Evolutionary conservation across 352 stramenopile genomes (phyloP).

Genomic region (Achlya hypogyna): DNA sequence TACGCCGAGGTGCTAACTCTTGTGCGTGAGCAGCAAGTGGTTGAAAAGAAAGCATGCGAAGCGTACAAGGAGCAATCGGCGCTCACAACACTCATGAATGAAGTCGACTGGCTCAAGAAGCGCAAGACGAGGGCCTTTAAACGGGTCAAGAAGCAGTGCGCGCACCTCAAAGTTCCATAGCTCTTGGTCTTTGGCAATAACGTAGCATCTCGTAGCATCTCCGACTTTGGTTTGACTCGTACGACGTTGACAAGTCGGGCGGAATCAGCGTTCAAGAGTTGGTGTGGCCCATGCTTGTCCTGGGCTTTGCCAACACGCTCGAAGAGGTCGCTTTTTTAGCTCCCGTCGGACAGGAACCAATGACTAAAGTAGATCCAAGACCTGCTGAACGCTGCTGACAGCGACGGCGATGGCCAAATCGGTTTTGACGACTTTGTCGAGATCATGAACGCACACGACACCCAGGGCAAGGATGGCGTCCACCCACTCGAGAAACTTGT

Average conservation of each 20-base stretch:
- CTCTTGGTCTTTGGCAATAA: not conserved
- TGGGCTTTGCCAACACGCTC: constrained; percentile 1
- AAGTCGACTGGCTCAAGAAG: constrained; percentile 1
- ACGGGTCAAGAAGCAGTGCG: not conserved
- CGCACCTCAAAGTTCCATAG: not conserved
- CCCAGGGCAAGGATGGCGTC: not conserved
- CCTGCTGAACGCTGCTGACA: constrained; percentile 53
- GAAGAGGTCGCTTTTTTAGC: not conserved
- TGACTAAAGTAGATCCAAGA: constrained; percentile 27
- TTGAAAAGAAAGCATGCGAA: not conserved
- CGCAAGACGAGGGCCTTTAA: not conserved
- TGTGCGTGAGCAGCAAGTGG: not conserved
- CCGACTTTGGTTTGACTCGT: constrained; percentile 8
- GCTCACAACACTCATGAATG: not conserved
- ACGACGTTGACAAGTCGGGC: constrained; percentile 5
- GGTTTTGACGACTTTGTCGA: constrained; percentile 63
- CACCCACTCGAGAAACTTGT: constrained; percentile 8
- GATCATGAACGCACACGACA: constrained; percentile 38
- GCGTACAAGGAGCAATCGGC: not conserved
- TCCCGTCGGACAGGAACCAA: too few relatives aligned
- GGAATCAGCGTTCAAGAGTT: not conserved
- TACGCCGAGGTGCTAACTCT: too few relatives aligned
- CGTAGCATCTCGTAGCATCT: not conserved
- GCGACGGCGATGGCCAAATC: constrained; percentile 57
- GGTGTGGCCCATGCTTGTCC: not conserved